Conservation (phyloP, 2,329 filamentous ascomycete genomes). For the Penicillium sp. region DNA sequence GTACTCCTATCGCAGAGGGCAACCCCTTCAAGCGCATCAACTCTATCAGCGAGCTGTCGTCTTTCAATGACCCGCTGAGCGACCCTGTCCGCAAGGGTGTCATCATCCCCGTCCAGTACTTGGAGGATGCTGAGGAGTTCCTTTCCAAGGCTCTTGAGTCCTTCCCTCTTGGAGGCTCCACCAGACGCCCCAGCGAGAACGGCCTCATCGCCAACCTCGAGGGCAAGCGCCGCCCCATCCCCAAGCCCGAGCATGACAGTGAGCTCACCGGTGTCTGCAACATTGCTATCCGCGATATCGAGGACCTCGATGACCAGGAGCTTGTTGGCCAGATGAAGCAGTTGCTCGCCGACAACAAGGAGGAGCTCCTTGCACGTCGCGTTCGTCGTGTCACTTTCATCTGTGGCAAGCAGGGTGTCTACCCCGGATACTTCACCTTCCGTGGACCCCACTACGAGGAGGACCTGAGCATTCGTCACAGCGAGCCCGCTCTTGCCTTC, state of each 20-base stretch:
- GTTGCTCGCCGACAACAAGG: slow-evolving; percentile 78
- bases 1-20: slow-evolving; percentile 65
- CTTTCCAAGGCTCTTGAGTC: slow-evolving; percentile 81
- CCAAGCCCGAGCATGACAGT: slow-evolving; percentile 62
- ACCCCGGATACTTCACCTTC: slow-evolving; percentile 98
- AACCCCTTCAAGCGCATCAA: slow-evolving; percentile 78
- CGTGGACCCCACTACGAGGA: slow-evolving; percentile 86
- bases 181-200: slow-evolving; percentile 57
- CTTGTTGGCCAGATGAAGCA: slow-evolving; percentile 73
- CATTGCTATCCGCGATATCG: slow-evolving; percentile 84
- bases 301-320: slow-evolving; percentile 79
- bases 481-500: slow-evolving; percentile 94
- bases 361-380: slow-evolving; percentile 76
- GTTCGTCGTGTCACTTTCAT: slow-evolving; percentile 95
- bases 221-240: slow-evolving; percentile 66
- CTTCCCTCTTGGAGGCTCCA: slow-evolving; percentile 63
- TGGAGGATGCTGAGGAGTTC: slow-evolving; percentile 90
- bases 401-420: slow-evolving; percentile 90
- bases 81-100: slow-evolving; percentile 90
- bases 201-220: slow-evolving; percentile 72
- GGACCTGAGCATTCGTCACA: slow-evolving; percentile 95
- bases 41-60: slow-evolving; percentile 95
- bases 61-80: slow-evolving; percentile 66
- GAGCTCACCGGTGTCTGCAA: slow-evolving; percentile 92
- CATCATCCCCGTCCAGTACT: slow-evolving; percentile 87